phyloP scores from a whole-genome alignment of 1,139 yeast genomes.

The Yamadazyma blattariae region DNA sequence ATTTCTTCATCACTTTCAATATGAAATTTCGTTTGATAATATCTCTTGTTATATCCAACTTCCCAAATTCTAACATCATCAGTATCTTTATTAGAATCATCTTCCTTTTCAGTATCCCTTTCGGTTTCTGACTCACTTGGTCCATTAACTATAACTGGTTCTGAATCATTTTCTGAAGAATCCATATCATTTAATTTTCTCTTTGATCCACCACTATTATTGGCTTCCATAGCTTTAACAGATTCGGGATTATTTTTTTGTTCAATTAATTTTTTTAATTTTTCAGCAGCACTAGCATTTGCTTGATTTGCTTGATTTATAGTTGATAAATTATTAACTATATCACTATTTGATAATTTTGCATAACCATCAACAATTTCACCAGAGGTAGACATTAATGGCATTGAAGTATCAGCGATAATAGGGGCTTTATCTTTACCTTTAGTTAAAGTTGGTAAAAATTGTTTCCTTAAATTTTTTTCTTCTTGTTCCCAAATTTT shows the following conservation, averaged over 20 bases:
- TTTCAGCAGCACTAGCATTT: slow-evolving; percentile 68
- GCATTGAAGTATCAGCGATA: slow-evolving; percentile 69
- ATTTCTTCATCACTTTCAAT: slow-evolving; percentile 55
- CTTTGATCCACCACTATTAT: slow-evolving; percentile 12
- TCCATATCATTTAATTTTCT: slow-evolving; percentile 6
- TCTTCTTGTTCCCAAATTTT: slow-evolving; percentile 45
- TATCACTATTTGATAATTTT: slow-evolving; percentile 66
- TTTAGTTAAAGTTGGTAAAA: slow-evolving; percentile 43
- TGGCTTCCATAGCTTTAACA: slow-evolving; percentile 34
- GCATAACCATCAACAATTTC: slow-evolving; percentile 63
- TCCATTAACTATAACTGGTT: slow-evolving; percentile 23
- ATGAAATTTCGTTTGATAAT: slow-evolving; percentile 75
- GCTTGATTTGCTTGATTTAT: slow-evolving; percentile 77
- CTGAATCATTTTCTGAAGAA: slow-evolving; percentile 17
- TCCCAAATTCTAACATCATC: slow-evolving; percentile 77
- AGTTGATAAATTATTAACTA: slow-evolving; percentile 63
- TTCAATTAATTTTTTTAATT: slow-evolving; percentile 48
- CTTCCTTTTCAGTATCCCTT: background rate
- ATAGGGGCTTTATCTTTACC: slow-evolving; percentile 79
- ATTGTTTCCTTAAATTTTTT: slow-evolving; percentile 30
- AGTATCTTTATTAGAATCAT: slow-evolving; percentile 20
- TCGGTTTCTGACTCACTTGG: slow-evolving; percentile 12
- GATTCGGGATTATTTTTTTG: slow-evolving; percentile 30
- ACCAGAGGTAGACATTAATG: slow-evolving; percentile 70
- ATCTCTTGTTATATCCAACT: slow-evolving; percentile 81